Evolutionary conservation across 2,329 filamentous ascomycete genomes (phyloP).

Genomic region (Colletotrichum incanum): DNA sequence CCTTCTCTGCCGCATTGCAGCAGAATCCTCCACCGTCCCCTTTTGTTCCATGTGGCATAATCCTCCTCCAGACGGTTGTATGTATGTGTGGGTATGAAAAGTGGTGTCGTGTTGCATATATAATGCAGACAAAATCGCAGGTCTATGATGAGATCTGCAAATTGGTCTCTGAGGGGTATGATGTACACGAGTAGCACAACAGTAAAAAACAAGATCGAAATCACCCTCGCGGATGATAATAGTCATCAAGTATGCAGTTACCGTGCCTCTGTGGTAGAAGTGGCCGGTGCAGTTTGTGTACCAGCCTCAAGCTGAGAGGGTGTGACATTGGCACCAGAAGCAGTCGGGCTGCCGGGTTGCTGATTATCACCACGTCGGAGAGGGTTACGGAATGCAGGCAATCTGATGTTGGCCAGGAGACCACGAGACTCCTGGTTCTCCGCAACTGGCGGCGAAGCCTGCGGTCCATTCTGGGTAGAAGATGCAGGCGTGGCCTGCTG

Average conservation of each 20-base stretch:
- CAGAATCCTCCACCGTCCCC: neutral
- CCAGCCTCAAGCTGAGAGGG: conserved; percentile 66
- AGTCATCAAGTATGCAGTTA: conserved; percentile 3
- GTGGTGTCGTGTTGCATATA: conserved; percentile 34
- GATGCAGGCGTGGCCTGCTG: conserved; percentile 23
- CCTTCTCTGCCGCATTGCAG: conserved; percentile 6
- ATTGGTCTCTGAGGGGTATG: conserved; percentile 36
- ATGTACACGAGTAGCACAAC: conserved; percentile 41
- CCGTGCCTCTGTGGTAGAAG: conserved; percentile 25
- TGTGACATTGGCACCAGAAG: conserved; percentile 54
- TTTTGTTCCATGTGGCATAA: conserved; percentile 19
- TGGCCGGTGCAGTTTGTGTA: conserved; percentile 48
- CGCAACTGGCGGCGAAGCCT: conserved; percentile 15
- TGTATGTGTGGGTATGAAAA: conserved; percentile 42
- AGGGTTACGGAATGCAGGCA: conserved; percentile 46
- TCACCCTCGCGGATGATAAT: conserved; percentile 6
- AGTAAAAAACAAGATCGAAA: conserved; percentile 33
- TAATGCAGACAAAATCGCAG: conserved; percentile 34
- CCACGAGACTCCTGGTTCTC: conserved; percentile 41
- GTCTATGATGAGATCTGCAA: conserved; percentile 39
- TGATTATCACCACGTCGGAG: conserved; percentile 44
- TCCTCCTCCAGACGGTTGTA: conserved; percentile 22
- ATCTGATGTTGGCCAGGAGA: conserved; percentile 36
- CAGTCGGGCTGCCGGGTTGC: conserved; percentile 43
- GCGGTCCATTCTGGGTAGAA: conserved; percentile 10